A percentile compares a stretch with the other conserved stretches of the same genome.
These are phyloP conservation scores for Rhizophora mangle DNA, from an alignment of 345 rosid species.

Conservation along the genomic window DNA sequence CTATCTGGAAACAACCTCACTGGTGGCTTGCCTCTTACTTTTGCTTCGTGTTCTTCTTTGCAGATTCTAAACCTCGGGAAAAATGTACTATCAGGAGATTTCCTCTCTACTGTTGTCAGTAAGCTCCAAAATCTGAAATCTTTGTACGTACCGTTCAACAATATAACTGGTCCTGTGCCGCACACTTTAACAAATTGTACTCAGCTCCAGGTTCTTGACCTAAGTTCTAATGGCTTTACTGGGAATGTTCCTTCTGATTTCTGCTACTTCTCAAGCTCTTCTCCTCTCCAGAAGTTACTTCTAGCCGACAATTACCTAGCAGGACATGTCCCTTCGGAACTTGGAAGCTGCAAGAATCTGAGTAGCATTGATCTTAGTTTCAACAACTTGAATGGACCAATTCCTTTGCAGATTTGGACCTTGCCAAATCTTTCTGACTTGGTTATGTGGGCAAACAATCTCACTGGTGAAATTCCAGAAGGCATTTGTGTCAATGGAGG, in stretches of 20 bases:
- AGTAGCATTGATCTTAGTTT: constrained; percentile 81
- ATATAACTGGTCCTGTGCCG: constrained; percentile 70
- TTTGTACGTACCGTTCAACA: constrained; percentile 71
- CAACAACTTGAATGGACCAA: constrained; percentile 63
- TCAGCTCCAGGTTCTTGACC: constrained; percentile 72
- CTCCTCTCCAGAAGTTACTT: constrained; percentile 60
- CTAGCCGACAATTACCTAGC: constrained; percentile 68
- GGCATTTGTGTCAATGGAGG: constrained; percentile 71
- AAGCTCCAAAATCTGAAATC: constrained; percentile 45
- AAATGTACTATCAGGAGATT: constrained; percentile 73
- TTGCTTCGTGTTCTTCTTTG: constrained; percentile 52
- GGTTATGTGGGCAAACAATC: constrained; percentile 96
- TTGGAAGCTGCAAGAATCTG: constrained; percentile 68
- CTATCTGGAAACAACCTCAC: constrained; percentile 64
- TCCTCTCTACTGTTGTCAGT: constrained; percentile 59
- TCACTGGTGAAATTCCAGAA: constrained; percentile 75
- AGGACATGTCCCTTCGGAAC: constrained; percentile 68
- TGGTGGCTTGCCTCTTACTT: constrained; percentile 54
- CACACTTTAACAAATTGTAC: constrained; percentile 51
- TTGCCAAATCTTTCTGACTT: constrained; percentile 68
- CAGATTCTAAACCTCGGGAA: constrained; percentile 61
- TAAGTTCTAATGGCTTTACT: constrained; percentile 64
- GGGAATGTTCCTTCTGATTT: constrained; percentile 65
- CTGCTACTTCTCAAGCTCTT: constrained; percentile 46
- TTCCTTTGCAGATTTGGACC: constrained; percentile 65